Base-by-base conservation (phyloP, 257 asterid genomes). In the Paraleonurus japonicus region DNA sequence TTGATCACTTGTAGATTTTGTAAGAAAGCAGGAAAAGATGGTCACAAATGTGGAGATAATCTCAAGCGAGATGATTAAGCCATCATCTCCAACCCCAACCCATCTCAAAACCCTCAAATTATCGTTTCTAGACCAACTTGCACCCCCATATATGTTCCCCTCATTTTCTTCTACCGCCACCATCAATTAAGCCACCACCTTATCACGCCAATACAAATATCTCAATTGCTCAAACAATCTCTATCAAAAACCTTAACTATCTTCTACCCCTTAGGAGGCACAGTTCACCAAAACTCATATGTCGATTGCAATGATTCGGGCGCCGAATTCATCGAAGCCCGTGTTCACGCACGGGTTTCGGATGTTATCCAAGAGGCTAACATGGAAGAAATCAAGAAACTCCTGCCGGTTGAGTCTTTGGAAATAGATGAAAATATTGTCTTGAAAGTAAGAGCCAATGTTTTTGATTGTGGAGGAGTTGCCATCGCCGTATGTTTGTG, bases 31-130 rank as follows among this genome's bases (percentile, higher is more conserved):
- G 15, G 9, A n/a, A 16, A 45, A 60, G 47, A 41, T 59, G 76
- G 54, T 8, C 8, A 16, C 7, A 47, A 7, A 27, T 6, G 57
- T 59, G 59, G 32, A 57, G 66, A 70, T 70, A 24, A 70, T 70
- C 59, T 70, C 75, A 57, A 26, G 24, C 6, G 75, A 71, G 35
- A 59, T 71, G 35, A 71, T 71, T 12, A 71, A 71, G 69, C 75
- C 69, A 58, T 71, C 75, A 58, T 35, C 74, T 55, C 41, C 74
- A 58, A 71, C 68, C 59, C 75, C 75, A 43, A 17, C 0, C 50
- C 75, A 71, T 17, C 67, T 71, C 43, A 70, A 51, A 70, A 70
- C 17, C 30, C 67, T 69, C 55, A 35, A 69, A 22, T 24, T 69
- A 12, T 69, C 74, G 35, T n/a, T 69, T 16, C 35, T 69, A 3